phyloP scores from a whole-genome alignment of 306 rosid species.

The Senna tora region DNA sequence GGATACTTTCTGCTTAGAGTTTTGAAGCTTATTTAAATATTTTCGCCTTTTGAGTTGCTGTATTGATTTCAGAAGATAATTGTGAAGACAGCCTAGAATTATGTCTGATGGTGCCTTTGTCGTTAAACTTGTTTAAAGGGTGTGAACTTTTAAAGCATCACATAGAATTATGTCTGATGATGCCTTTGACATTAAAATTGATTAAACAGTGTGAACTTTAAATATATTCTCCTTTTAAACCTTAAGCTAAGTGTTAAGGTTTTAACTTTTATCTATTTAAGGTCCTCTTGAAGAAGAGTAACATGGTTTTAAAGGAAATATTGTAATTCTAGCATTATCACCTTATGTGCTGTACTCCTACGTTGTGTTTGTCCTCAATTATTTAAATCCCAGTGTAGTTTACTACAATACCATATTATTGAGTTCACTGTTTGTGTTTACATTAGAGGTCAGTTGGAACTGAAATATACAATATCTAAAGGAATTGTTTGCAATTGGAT shows the following conservation, averaged over 20 bases:
- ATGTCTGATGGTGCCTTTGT: background rate
- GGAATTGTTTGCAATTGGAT: background rate
- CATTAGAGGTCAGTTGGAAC: constrained; percentile 25
- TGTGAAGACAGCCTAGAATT: constrained; percentile 26
- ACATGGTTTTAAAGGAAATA: constrained; percentile 6
- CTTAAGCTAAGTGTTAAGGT: constrained; percentile 3
- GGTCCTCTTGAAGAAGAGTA: constrained; percentile 15
- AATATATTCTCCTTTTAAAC: no score
- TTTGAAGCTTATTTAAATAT: constrained; percentile 25
- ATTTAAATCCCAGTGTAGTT: constrained; percentile 9
- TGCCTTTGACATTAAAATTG: background rate
- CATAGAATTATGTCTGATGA: background rate
- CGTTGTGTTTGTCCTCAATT: constrained; percentile 5
- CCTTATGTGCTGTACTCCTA: constrained; percentile 18
- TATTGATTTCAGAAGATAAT: constrained; percentile 32
- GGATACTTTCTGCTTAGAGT: constrained; percentile 27
- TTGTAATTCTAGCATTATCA: constrained; percentile 31
- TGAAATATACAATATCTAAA: background rate
- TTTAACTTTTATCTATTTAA: constrained; percentile 25
- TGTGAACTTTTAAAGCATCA: no score
- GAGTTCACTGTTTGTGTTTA: constrained; percentile 11
- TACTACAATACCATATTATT: constrained; percentile 16
- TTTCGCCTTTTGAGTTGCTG: constrained; percentile 17
- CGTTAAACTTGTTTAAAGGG: background rate
- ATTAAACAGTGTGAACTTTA: background rate